These are phyloP conservation scores for Fusarium guadeloupense DNA, from an alignment of 2,329 filamentous ascomycete genomes.

Conservation along the genomic window DNA sequence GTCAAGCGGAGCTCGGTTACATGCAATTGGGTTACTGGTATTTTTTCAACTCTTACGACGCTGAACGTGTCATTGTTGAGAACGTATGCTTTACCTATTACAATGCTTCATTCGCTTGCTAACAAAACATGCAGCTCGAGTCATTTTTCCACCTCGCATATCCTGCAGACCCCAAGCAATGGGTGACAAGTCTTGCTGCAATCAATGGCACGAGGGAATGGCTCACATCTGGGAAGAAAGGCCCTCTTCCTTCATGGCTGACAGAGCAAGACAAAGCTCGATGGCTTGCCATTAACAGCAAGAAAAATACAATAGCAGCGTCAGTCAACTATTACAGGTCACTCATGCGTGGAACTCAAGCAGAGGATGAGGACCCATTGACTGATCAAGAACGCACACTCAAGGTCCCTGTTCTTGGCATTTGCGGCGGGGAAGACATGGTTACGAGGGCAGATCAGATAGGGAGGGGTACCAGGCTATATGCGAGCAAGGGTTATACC, in stretches of 20 bases:
- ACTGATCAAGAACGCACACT: constrained; percentile 28
- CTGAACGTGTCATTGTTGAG: constrained; percentile 3
- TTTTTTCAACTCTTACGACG: constrained; percentile 33
- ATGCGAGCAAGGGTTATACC: constrained; percentile 18
- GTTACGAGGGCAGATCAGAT: constrained; percentile 22
- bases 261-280: constrained; percentile 15
- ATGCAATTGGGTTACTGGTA: constrained; percentile 35
- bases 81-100: background rate
- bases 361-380: constrained; percentile 20
- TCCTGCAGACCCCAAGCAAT: constrained; percentile 5
- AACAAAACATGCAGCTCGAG: constrained; percentile 15
- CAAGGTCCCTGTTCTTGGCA: constrained; percentile 25
- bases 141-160: constrained; percentile 33
- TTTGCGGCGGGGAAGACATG: constrained; percentile 22
- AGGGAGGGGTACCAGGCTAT: constrained; percentile 3
- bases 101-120: background rate
- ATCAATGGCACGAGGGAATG: constrained; percentile 22
- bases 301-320: constrained; percentile 8
- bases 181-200: constrained; percentile 14
- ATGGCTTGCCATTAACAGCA: constrained; percentile 12
- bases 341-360: constrained; percentile 28
- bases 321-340: constrained; percentile 34
- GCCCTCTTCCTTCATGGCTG: constrained; percentile 10
- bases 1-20: constrained; percentile 15
- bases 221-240: constrained; percentile 11